phyloP scores from a whole-genome alignment of 1,284 basidiomycete genomes.

The Phlebopus sp. region DNA sequence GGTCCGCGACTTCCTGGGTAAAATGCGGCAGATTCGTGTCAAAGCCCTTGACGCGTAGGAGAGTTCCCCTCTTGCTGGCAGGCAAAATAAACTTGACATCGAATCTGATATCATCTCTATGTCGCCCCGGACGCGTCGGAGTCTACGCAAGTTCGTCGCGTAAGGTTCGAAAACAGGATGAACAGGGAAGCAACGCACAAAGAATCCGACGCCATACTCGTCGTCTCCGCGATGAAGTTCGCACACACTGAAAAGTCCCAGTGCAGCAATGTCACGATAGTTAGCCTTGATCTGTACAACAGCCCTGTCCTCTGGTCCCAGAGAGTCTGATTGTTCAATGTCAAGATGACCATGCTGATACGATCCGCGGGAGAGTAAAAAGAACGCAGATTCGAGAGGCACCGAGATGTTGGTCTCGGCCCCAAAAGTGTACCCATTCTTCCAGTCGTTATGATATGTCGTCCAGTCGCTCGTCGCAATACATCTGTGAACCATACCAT shows the following conservation, averaged over 20 bases:
- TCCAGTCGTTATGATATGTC: not conserved
- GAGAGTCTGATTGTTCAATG: conserved; percentile 19
- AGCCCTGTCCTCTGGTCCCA: conserved; percentile 19
- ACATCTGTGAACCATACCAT: conserved; percentile 3
- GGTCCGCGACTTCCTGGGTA: conserved; percentile 21
- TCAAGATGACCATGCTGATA: conserved; percentile 24
- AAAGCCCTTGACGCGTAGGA: conserved; percentile 25
- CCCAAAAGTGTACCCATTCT: not conserved
- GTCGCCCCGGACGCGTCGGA: not conserved
- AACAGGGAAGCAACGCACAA: conserved; percentile 28
- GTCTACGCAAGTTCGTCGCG: not conserved
- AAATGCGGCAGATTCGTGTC: conserved; percentile 30
- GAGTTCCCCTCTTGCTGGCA: conserved; percentile 6
- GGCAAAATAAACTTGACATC: conserved; percentile 28
- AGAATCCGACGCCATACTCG: conserved; percentile 35
- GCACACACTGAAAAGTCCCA: conserved; percentile 31
- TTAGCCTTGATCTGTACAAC: conserved; percentile 27
- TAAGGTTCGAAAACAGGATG: not conserved
- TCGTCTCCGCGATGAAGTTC: conserved; percentile 22
- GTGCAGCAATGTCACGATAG: conserved; percentile 18
- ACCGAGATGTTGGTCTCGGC: conserved; percentile 24
- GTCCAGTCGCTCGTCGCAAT: conserved; percentile 4
- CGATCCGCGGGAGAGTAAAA: conserved; percentile 33
- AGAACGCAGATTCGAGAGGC: conserved; percentile 28
- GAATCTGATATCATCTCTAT: conserved; percentile 16